phyloP scores from a whole-genome alignment of 345 rosid species.

The Raphanus sativus region DNA sequence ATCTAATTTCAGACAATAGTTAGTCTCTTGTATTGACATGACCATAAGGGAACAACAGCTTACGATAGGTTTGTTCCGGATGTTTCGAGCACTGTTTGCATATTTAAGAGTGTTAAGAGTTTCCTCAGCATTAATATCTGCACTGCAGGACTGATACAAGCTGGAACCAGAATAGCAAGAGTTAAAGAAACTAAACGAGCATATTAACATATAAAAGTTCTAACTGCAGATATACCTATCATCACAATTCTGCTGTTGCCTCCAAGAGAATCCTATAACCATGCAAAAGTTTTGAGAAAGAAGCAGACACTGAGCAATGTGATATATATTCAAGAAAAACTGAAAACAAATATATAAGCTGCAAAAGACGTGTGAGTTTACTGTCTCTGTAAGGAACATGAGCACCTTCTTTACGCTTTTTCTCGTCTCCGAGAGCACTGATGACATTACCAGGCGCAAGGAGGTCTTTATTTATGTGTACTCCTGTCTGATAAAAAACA shows the following conservation, averaged over 20 bases:
- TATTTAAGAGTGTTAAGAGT: conserved; percentile 94
- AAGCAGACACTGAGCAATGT: neutral
- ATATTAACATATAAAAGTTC: neutral
- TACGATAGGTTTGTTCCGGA: conserved; percentile 95
- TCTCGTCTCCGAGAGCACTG: no score
- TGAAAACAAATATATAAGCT: no score
- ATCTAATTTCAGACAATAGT: neutral
- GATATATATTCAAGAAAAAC: neutral
- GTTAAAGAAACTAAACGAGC: neutral
- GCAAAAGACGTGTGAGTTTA: conserved; percentile 96
- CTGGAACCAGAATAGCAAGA: conserved; percentile 41
- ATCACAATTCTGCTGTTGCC: conserved; percentile 98
- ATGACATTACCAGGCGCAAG: conserved; percentile 99
- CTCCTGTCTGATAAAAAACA: conserved; percentile 51
- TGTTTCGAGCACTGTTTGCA: conserved; percentile 99
- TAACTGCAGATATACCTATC: conserved; percentile 65
- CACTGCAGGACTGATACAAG: conserved; percentile 99
- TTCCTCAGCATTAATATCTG: conserved; percentile 98
- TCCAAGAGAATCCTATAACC: conserved; percentile 86
- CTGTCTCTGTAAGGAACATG: conserved; percentile 99
- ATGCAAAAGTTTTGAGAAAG: conserved; percentile 6
- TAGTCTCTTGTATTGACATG: neutral
- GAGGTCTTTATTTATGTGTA: conserved; percentile 95
- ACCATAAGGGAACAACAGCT: conserved; percentile 35
- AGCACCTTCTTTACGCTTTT: conserved; percentile 85